These are phyloP conservation scores for Ganoderma sinense DNA, from an alignment of 1,284 basidiomycete species.

Conservation along the genomic window DNA sequence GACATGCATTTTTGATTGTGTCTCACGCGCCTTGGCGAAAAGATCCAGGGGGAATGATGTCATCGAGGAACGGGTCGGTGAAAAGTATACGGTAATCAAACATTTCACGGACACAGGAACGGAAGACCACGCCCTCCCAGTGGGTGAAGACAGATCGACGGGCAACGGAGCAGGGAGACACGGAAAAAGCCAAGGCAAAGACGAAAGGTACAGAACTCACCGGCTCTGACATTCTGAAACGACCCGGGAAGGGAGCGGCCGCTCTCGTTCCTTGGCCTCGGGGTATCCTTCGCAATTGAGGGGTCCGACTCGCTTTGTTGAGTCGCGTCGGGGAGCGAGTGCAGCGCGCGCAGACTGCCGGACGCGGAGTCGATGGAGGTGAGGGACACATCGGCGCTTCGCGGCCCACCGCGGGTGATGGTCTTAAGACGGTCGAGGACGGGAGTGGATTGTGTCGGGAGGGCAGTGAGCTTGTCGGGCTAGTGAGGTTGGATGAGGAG, in stretches of 20 bases:
- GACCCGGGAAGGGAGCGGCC: slow-evolving; percentile 43
- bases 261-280: slow-evolving; percentile 50
- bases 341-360: slow-evolving; percentile 26
- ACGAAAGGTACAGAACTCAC: slow-evolving; percentile 26
- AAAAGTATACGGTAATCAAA: neutral
- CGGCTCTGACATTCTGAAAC: slow-evolving; percentile 41
- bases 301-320: slow-evolving; percentile 41
- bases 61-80: neutral
- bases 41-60: neutral
- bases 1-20: neutral
- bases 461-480: slow-evolving; percentile 48
- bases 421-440: slow-evolving; percentile 38
- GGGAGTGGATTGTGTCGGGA: slow-evolving; percentile 44
- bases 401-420: slow-evolving; percentile 31
- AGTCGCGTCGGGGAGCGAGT: slow-evolving; percentile 23
- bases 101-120: neutral
- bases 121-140: neutral
- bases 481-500: slow-evolving; percentile 42
- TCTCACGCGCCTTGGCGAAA: neutral
- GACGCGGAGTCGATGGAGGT: slow-evolving; percentile 37
- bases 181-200: neutral
- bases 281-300: slow-evolving; percentile 38
- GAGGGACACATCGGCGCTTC: slow-evolving; percentile 38
- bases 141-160: neutral
- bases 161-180: neutral